Evolutionary conservation across 768 basidiomycete genomes (phyloP).

Genomic region (Phanerodontia chrysosporium): DNA sequence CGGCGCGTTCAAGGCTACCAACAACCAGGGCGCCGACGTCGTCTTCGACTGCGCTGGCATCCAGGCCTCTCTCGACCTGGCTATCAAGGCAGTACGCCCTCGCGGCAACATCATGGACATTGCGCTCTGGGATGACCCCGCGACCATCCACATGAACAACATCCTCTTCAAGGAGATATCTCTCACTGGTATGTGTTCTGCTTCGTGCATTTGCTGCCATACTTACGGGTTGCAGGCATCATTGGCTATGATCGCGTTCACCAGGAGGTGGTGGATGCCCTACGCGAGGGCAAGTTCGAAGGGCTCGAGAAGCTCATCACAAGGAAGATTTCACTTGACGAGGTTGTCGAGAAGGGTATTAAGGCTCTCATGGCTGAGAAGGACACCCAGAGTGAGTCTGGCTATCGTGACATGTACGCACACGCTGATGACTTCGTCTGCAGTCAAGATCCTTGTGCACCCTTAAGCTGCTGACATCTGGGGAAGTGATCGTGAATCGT

Average conservation of each 20-base stretch:
- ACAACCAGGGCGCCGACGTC: constrained; percentile 36
- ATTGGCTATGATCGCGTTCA: constrained; percentile 37
- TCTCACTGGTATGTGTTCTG: constrained; percentile 29
- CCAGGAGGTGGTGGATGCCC: constrained; percentile 34
- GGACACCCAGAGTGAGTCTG: constrained; percentile 34
- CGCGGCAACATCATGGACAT: constrained; percentile 39
- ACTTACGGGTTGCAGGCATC: constrained; percentile 22
- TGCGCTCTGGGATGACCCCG: constrained; percentile 37
- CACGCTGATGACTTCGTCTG: not conserved
- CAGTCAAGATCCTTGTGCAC: constrained; percentile 37
- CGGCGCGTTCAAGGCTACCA: constrained; percentile 24
- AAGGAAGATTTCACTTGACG: constrained; percentile 35
- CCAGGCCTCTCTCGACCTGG: constrained; percentile 34
- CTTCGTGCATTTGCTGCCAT: not conserved
- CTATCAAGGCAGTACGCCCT: constrained; percentile 32
- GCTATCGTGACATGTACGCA: not conserved
- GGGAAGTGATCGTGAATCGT: not conserved
- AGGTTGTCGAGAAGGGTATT: constrained; percentile 41
- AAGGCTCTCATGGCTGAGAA: constrained; percentile 36
- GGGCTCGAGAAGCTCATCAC: constrained; percentile 41
- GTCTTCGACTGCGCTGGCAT: constrained; percentile 45
- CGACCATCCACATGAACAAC: constrained; percentile 33
- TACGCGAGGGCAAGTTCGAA: constrained; percentile 35
- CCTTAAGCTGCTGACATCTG: constrained; percentile 8
- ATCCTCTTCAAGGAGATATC: constrained; percentile 35